phyloP scores from a whole-genome alignment of 164 flowering plant genomes.

The Saururus chinensis region DNA sequence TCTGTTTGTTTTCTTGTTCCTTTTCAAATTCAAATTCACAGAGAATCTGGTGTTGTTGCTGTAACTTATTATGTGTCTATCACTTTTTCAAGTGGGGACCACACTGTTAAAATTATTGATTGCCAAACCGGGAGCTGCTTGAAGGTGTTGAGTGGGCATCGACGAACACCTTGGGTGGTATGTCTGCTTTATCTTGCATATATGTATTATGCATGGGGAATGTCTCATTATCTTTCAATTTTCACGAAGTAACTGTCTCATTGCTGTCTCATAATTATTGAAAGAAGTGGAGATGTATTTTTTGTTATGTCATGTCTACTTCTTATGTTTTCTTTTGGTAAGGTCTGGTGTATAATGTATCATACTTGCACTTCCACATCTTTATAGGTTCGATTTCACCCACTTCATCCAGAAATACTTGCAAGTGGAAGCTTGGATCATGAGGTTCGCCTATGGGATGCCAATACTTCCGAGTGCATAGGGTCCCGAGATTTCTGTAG shows the following conservation, averaged over 20 bases:
- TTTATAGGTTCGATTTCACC: slow-evolving; percentile 90
- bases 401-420: slow-evolving; percentile 58
- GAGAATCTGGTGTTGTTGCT: neutral
- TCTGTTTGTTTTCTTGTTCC: neutral
- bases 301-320: neutral
- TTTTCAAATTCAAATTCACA: neutral
- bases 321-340: neutral
- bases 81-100: slow-evolving; percentile 67
- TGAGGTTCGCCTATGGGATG: slow-evolving; percentile 96
- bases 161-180: slow-evolving; percentile 99
- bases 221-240: neutral
- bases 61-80: neutral
- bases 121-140: slow-evolving; percentile 78
- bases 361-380: neutral
- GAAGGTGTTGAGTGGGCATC: slow-evolving; percentile 86
- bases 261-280: neutral
- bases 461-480: slow-evolving; percentile 74
- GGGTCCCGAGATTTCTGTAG: slow-evolving; percentile 86
- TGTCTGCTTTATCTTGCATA: slow-evolving; percentile 12
- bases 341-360: slow-evolving; percentile 2
- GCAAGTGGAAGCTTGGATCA: slow-evolving; percentile 99
- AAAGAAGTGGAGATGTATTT: neutral
- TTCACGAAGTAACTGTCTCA: neutral
- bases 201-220: neutral
- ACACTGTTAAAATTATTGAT: slow-evolving; percentile 91